A percentile compares a stretch with the other conserved stretches of the same genome.
phyloP scores from a whole-genome alignment of 768 basidiomycete species.

The Russula sp. region DNA sequence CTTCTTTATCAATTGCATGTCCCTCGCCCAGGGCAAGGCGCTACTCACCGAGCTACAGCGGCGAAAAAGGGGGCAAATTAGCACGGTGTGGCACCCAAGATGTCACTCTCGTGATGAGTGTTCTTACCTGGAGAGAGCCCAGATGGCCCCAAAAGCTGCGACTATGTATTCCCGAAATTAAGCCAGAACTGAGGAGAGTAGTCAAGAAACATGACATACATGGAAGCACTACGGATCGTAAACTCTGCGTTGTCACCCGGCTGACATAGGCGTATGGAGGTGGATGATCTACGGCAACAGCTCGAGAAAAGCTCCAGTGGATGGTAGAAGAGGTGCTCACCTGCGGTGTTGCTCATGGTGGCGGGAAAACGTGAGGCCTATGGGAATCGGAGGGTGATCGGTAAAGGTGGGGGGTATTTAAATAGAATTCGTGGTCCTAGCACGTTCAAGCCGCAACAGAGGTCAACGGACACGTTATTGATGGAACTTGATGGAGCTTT shows the following conservation, averaged over 20 bases:
- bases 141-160: conserved; percentile 44
- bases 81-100: neutral
- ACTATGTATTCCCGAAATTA: conserved; percentile 24
- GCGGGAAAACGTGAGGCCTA: neutral
- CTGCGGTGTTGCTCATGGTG: conserved; percentile 6
- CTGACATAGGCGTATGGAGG: conserved; percentile 55
- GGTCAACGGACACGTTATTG: neutral
- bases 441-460: neutral
- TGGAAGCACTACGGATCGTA: conserved; percentile 52
- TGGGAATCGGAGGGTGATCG: neutral
- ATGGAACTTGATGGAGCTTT: neutral
- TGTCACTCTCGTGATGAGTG: neutral
- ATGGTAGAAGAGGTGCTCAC: neutral
- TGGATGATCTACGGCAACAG: conserved; percentile 25
- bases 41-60: conserved; percentile 14
- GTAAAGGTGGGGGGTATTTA: neutral
- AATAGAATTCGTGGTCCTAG: neutral
- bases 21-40: neutral
- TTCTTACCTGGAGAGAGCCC: conserved; percentile 58
- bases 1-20: neutral
- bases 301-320: neutral
- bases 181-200: neutral
- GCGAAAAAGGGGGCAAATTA: conserved; percentile 27
- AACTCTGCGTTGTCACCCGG: conserved; percentile 46
- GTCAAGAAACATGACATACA: conserved; percentile 30